These are phyloP conservation scores for Teratosphaeria epicoccoides DNA, from an alignment of 2,329 filamentous ascomycete species.

Conservation along the genomic window DNA sequence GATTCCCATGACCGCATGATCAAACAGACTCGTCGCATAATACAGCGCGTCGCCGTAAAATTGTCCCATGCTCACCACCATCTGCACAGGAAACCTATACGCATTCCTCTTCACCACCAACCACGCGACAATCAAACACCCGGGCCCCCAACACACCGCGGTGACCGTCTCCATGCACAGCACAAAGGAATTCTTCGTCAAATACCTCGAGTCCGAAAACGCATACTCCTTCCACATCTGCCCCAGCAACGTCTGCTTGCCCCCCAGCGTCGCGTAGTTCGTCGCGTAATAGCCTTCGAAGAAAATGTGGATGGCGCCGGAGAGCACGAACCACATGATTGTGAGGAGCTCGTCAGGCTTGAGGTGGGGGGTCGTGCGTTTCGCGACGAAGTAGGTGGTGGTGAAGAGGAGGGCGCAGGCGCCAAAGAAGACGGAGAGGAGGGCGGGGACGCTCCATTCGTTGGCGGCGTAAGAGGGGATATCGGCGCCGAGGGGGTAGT, in stretches of 20 bases:
- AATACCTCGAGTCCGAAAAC: constrained; percentile 74
- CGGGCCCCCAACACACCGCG: constrained; percentile 56
- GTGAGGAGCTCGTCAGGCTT: constrained; percentile 45
- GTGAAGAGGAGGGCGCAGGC: constrained; percentile 49
- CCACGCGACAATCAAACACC: constrained; percentile 47
- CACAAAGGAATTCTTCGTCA: constrained; percentile 72
- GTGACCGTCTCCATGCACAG: constrained; percentile 81
- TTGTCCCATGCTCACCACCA: constrained; percentile 52
- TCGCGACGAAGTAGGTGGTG: constrained; percentile 44
- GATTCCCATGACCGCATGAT: constrained; percentile 44
- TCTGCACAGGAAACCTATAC: constrained; percentile 48
- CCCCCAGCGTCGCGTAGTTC: constrained; percentile 55
- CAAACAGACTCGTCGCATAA: constrained; percentile 53
- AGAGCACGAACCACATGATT: constrained; percentile 67
- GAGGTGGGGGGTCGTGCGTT: constrained; percentile 43
- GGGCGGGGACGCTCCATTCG: constrained; percentile 46
- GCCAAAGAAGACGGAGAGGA: constrained; percentile 50
- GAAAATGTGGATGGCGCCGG: constrained; percentile 61
- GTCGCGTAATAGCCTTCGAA: constrained; percentile 79
- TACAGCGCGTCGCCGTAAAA: constrained; percentile 55
- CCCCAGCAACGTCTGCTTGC: constrained; percentile 61
- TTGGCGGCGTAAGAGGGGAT: constrained; percentile 59
- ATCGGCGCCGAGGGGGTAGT: constrained; percentile 55
- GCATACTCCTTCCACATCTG: constrained; percentile 93
- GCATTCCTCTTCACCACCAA: constrained; percentile 45